Conservation (phyloP, 75 land plant species). For the Cryptomeria japonica region DNA sequence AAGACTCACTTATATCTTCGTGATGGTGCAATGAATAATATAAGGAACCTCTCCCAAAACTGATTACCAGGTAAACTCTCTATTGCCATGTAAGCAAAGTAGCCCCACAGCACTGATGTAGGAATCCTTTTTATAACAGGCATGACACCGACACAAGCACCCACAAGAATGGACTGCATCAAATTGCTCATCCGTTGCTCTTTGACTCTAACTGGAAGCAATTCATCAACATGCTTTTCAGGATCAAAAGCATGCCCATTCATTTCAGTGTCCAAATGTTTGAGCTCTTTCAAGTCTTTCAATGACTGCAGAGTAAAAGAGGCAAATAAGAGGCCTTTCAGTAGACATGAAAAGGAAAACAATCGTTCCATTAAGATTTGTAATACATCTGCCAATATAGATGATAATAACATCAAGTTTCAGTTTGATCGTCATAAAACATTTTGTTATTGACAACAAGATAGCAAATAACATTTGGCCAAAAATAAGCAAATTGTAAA, state of each 20-base stretch:
- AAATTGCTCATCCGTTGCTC: slow-evolving; percentile 46
- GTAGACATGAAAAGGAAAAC: background rate
- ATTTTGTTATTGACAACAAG: background rate
- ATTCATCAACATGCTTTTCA: slow-evolving; percentile 29
- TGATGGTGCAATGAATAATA: slow-evolving; percentile 29
- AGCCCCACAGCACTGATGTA: slow-evolving; percentile 40
- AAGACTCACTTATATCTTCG: slow-evolving; percentile 27
- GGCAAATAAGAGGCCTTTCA: background rate
- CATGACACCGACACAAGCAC: slow-evolving; percentile 40
- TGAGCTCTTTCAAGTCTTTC: slow-evolving; percentile 35
- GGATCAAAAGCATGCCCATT: slow-evolving; percentile 28
- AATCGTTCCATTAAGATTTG: background rate
- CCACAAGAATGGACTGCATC: slow-evolving; percentile 39
- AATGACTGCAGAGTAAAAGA: slow-evolving; percentile 20
- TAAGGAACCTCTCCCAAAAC: slow-evolving; percentile 42
- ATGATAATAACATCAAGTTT: background rate
- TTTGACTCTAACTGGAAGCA: slow-evolving; percentile 47
- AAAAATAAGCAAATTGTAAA: background rate
- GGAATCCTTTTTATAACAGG: slow-evolving; percentile 34
- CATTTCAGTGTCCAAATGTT: slow-evolving; percentile 36
- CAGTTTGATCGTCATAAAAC: background rate
- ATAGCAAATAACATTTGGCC: background rate
- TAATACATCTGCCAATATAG: background rate
- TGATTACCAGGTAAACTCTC: slow-evolving; percentile 52
- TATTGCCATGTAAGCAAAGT: slow-evolving; percentile 52